Percentiles rank a stretch among this genome's conserved stretches.
phyloP scores from a whole-genome alignment of 2,329 filamentous ascomycete genomes.

The Cladosporium colombiae region DNA sequence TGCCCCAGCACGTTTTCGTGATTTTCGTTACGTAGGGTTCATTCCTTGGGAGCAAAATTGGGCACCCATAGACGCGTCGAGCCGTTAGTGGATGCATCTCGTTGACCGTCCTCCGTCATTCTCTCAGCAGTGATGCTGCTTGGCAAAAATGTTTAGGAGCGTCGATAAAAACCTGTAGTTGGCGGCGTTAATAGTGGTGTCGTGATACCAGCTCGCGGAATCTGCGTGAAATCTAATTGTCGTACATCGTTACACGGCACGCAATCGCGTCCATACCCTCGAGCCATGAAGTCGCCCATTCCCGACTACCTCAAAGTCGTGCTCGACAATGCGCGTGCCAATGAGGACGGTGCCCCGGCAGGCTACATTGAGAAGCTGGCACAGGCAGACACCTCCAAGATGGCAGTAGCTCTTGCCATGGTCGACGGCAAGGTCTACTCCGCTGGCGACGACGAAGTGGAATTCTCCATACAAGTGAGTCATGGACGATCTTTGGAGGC shows the following conservation, averaged over 20 bases:
- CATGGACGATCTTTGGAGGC: neutral
- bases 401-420: constrained; percentile 44
- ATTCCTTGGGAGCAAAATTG: neutral
- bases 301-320: constrained; percentile 29
- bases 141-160: constrained; percentile 8
- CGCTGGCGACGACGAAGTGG: constrained; percentile 42
- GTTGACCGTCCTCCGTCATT: neutral
- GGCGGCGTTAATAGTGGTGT: neutral
- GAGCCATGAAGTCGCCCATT: constrained; percentile 29
- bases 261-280: neutral
- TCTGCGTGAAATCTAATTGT: neutral
- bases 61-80: neutral
- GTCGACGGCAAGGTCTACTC: constrained; percentile 46
- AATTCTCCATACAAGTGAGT: constrained; percentile 41
- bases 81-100: constrained; percentile 3
- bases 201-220: neutral
- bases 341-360: constrained; percentile 37
- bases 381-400: constrained; percentile 42
- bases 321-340: constrained; percentile 26
- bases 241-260: neutral
- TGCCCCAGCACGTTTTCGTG: neutral
- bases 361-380: constrained; percentile 44
- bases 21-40: neutral
- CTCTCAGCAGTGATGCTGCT: constrained; percentile 3
- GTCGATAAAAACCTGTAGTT: neutral